phyloP scores from a whole-genome alignment of 2,329 filamentous ascomycete genomes.

The Davidsoniella australis region DNA sequence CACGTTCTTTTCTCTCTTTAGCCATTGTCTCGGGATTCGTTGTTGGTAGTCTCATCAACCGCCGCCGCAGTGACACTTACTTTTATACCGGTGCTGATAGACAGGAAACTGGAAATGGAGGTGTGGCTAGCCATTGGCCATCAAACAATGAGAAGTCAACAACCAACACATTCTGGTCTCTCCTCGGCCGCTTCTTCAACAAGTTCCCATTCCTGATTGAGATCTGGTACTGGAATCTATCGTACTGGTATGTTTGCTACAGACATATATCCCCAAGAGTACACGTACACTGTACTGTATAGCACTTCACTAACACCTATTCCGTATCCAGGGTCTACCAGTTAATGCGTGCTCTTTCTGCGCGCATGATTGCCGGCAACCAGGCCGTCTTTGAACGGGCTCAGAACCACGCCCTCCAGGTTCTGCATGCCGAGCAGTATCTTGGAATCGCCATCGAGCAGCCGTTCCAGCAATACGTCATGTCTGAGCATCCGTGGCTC shows the following conservation, averaged over 20 bases:
- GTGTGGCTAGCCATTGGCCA: conserved; percentile 7
- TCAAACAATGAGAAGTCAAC: conserved; percentile 3
- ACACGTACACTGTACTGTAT: neutral
- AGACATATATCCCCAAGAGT: neutral
- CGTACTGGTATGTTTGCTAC: conserved; percentile 18
- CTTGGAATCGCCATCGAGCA: conserved; percentile 25
- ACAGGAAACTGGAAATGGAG: conserved; percentile 4
- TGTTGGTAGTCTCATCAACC: conserved; percentile 8
- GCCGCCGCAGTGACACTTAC: conserved; percentile 4
- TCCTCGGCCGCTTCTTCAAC: conserved; percentile 19
- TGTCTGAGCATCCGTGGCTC: conserved; percentile 21
- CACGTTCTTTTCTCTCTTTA: neutral
- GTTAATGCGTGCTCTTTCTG: conserved; percentile 26
- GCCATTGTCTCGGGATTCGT: conserved; percentile 9
- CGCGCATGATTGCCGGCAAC: conserved; percentile 23
- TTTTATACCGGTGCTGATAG: conserved; percentile 6
- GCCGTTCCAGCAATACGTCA: conserved; percentile 23
- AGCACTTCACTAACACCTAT: neutral
- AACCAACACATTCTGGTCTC: conserved; percentile 13
- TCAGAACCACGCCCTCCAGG: conserved; percentile 23
- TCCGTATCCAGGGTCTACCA: conserved; percentile 23
- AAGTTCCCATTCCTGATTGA: conserved; percentile 20
- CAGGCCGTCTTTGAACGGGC: conserved; percentile 23
- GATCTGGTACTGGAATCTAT: conserved; percentile 23
- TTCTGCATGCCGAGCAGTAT: conserved; percentile 23